phyloP scores from a whole-genome alignment of 176 grass and related monocot species.

The Microstegium vimineum region DNA sequence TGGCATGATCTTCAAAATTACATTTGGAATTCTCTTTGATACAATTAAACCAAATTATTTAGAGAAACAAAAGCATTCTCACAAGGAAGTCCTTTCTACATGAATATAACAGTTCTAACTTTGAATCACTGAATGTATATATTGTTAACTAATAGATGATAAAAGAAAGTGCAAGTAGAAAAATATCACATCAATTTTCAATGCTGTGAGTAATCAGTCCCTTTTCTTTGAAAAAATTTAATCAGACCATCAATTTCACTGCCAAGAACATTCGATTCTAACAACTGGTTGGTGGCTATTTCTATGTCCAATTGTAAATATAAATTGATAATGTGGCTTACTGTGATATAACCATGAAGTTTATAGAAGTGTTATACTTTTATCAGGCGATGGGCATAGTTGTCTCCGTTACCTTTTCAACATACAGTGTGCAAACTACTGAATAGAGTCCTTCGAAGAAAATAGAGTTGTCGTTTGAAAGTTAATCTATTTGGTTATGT shows the following conservation, averaged over 20 bases:
- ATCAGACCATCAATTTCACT: background rate
- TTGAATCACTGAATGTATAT: background rate
- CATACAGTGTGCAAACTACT: background rate
- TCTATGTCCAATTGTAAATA: background rate
- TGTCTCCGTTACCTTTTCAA: background rate
- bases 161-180: background rate
- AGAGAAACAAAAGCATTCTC: background rate
- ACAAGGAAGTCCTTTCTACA: background rate
- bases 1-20: background rate
- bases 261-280: background rate
- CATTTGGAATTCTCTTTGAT: background rate
- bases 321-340: background rate
- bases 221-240: background rate
- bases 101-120: background rate
- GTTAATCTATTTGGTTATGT: background rate
- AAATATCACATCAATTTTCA: background rate
- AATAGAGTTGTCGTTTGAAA: background rate
- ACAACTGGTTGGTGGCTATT: background rate
- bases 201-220: background rate
- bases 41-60: background rate
- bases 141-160: background rate
- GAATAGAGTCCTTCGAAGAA: background rate
- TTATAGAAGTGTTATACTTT: background rate
- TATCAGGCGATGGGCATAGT: background rate
- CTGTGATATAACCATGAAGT: background rate